Conservation (phyloP, 192 early-diverging fungal species). For the Coemansia sp. region DNA sequence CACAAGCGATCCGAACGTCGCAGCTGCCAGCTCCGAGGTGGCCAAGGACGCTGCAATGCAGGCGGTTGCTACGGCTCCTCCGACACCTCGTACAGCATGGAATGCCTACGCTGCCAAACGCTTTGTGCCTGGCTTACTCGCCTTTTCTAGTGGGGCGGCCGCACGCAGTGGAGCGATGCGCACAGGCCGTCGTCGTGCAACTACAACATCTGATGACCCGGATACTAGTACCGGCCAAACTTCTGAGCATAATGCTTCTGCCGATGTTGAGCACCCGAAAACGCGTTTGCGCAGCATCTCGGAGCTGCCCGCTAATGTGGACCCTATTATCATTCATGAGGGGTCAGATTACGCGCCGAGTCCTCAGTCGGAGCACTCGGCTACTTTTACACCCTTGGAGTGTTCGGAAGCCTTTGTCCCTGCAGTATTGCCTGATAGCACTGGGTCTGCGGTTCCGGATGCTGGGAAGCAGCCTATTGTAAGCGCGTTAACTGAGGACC, state of each 20-base stretch:
- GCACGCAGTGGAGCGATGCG: background rate
- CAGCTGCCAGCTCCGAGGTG: conserved; percentile 15
- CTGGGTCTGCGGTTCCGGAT: too few species aligned
- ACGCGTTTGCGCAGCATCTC: conserved; percentile 27
- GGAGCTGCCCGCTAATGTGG: conserved; percentile 11
- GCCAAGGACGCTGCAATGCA: conserved; percentile 4
- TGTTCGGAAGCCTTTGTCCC: background rate
- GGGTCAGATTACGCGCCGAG: conserved; percentile 17
- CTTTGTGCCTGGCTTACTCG: conserved; percentile 47
- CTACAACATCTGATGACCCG: conserved; percentile 3
- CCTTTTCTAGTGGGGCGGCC: conserved; percentile 19
- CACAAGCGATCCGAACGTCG: conserved; percentile 21
- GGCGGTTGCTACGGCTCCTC: conserved; percentile 1
- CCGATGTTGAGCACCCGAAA: background rate
- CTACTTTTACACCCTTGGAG: conserved; percentile 8
- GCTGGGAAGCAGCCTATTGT: too few species aligned
- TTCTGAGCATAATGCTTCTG: background rate
- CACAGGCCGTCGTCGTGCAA: conserved; percentile 23
- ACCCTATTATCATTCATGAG: conserved; percentile 11
- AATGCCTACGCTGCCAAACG: conserved; percentile 17
- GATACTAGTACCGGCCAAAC: background rate
- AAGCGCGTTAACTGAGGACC: background rate
- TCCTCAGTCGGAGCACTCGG: conserved; percentile 18
- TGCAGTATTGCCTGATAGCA: background rate
- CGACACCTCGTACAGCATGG: conserved; percentile 22